Evolutionary conservation across 2,329 filamentous ascomycete genomes (phyloP), one percentile per base, ranked within the genome.

Genomic region (Xylariaceae sp.): DNA sequence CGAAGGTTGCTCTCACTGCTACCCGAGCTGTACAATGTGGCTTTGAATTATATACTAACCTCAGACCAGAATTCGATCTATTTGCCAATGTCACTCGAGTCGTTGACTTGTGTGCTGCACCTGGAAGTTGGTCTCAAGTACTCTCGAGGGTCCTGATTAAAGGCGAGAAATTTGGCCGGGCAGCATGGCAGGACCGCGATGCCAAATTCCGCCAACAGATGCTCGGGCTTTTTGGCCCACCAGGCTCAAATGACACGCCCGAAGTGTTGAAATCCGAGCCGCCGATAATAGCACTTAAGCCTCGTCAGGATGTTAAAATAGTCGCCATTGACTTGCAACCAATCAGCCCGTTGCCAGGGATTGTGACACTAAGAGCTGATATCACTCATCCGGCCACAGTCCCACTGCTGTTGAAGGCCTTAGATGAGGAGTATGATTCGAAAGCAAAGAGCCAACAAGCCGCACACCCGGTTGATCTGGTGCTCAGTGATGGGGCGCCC

Each of bases 361-460:
- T 99, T 72, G 90, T 89, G 37, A 96, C 90, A 10, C 82, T 99
- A 14, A 89, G 93, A 68, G 95, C 95, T 47, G 95, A 99, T 72
- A 99, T 99, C 66, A 99, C 95, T 7, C 95, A 99, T 73, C 93
- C 95, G 0, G 93, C 92, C 2, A 99, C 95, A 0, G 91, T 98
- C 29, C 93, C 93, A 7, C 84, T 96, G 3, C 84, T 99, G 19
- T 83, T 98, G 20, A 85, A 87, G 61, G 92, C 93, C 1, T 81
- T 99, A 20, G 92, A 97, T 66, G 85, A 90, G 1, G 84, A 86
- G 42, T 84, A 85, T 62, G 83, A 87, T 50, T 70, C 79, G 2
- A 71, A 72, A 19, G 71, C 73, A 2, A 72, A 67, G 52, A 78
- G 63, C 67, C 78, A 72, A 59, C 81, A 86, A 63, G 83, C 89